Base-by-base conservation (phyloP, 345 rosid genomes). In the Salix caprea region DNA sequence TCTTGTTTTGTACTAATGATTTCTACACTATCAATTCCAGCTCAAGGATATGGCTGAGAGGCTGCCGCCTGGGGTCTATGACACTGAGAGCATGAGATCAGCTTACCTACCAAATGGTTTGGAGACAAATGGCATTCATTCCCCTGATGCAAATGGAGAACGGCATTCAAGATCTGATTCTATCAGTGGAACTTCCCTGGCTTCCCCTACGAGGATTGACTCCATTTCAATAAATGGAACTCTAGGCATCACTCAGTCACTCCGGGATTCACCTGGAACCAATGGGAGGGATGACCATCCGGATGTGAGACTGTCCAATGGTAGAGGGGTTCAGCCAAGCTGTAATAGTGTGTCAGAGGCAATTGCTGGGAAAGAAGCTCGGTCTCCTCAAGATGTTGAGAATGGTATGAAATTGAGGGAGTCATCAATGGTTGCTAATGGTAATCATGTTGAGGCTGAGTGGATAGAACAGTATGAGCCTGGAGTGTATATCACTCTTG, bases 381-480 rank as follows among this genome's bases (percentile, higher is more conserved):
- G 74, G 71, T 74, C 90, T 58, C 77, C 73, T 65, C 94, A 78
- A 72, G 89, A 83, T 62, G 73, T 86, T 3, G 91, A 89, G 72
- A 88, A 75, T 46, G 85, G 91, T 44, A 65, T 70, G 72, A 89
- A 78, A 78, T 83, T 94, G 16, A 83, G 89, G 78, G 90, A 84
- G 74, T 80, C 94, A 15, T 75, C 86, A 19, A 40, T 83, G 74
- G 56, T 80, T 68, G 84, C 80, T 65, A 87, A 83, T 72, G 86
- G 52, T 40, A 82, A 79, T 79, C 94, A 88, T 77, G 89, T 87
- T 4, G 98, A 91, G 81, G 95, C 98, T 0, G 99, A 93, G 80
- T 89, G 99, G 98, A 96, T 89, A 18, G 99, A 96, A 70, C 99
- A 92, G 72, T 92, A 91, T 74, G 99, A 96, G 80, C 89, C 95